These are phyloP conservation scores for Lolium multiflorum DNA, from an alignment of 176 grass and related monocot genomes.

Conservation along the genomic window DNA sequence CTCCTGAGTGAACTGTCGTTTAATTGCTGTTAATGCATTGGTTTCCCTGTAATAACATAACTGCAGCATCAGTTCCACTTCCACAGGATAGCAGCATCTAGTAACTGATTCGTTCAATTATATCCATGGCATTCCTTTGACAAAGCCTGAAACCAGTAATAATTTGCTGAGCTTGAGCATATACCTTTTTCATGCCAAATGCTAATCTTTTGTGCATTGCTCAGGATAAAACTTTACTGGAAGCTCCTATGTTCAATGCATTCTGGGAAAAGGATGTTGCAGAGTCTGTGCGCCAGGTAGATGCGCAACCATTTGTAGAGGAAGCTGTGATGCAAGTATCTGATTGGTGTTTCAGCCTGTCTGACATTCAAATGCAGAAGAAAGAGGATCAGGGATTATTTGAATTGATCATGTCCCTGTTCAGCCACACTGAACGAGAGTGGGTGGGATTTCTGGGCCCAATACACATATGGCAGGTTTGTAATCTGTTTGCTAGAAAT, in stretches of 20 bases:
- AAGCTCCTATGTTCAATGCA: slow-evolving; percentile 66
- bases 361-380: slow-evolving; percentile 92
- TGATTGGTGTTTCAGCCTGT: slow-evolving; percentile 88
- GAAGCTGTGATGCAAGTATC: slow-evolving; percentile 95
- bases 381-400: slow-evolving; percentile 68
- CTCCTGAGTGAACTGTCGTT: background rate
- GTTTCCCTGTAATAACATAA: background rate
- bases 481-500: slow-evolving; percentile 22
- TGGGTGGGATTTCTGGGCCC: slow-evolving; percentile 94
- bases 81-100: background rate
- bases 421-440: slow-evolving; percentile 68
- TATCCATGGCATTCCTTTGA: slow-evolving; percentile 14
- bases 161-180: slow-evolving; percentile 16
- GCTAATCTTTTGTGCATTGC: slow-evolving; percentile 39
- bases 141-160: slow-evolving; percentile 8
- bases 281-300: slow-evolving; percentile 82
- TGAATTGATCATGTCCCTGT: slow-evolving; percentile 71
- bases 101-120: slow-evolving; percentile 22
- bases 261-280: slow-evolving; percentile 88
- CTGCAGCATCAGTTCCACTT: background rate
- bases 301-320: slow-evolving; percentile 74
- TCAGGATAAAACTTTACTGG: slow-evolving; percentile 84
- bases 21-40: background rate
- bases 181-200: background rate
- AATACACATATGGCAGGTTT: slow-evolving; percentile 98